Evolutionary conservation across 2,329 filamentous ascomycete species (phyloP).

Genomic region (Cercospora zeina): DNA sequence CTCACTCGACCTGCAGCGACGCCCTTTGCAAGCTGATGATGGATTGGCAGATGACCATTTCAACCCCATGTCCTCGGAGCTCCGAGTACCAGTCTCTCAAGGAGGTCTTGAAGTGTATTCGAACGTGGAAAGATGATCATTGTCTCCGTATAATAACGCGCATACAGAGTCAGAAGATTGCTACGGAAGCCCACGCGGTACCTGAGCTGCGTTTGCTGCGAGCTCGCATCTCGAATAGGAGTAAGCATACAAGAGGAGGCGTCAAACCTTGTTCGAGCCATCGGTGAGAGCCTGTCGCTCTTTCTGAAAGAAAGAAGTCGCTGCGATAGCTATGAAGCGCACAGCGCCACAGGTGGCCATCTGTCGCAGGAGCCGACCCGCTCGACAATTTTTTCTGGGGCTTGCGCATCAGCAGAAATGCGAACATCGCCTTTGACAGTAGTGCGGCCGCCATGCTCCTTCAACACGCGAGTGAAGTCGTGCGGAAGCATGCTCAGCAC

Average conservation of each 20-base stretch:
- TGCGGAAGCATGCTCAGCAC: not conserved
- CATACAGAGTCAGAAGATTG: not conserved
- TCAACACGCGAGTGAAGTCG: not conserved
- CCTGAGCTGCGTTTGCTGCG: not conserved
- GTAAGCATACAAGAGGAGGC: not conserved
- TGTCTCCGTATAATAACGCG: too few species aligned
- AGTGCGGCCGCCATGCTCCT: not conserved
- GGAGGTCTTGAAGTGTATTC: not conserved
- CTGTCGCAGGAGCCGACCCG: not conserved
- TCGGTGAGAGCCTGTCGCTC: not conserved
- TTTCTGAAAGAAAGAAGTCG: not conserved
- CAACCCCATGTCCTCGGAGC: not conserved
- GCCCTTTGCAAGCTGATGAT: not conserved
- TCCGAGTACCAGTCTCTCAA: not conserved
- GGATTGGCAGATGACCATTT: not conserved
- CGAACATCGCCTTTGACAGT: not conserved
- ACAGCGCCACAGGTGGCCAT: not conserved
- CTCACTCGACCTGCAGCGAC: not conserved
- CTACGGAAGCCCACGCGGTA: not conserved
- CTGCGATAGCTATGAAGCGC: not conserved
- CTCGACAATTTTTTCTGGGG: not conserved
- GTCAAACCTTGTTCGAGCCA: not conserved
- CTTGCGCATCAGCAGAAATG: not conserved
- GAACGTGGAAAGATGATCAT: not conserved
- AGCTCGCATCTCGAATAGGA: not conserved